Percentiles rank a stretch among this genome's conserved stretches.
These are phyloP conservation scores for Termitomyces sp. DNA, from an alignment of 768 basidiomycete species.

Conservation along the genomic window DNA sequence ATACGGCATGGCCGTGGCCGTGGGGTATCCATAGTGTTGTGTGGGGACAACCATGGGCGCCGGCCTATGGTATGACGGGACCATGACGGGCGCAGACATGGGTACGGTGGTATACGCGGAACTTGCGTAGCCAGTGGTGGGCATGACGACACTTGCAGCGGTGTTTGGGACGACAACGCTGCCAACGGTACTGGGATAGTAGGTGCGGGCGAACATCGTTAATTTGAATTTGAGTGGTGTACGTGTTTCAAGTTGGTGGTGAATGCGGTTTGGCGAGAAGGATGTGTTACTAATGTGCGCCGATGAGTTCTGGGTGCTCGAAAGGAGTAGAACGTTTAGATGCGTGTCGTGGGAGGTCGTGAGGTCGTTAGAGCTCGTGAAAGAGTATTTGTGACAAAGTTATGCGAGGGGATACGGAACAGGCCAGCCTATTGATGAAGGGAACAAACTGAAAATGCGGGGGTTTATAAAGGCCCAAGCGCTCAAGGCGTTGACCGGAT, in stretches of 20 bases:
- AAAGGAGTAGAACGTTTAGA: background rate
- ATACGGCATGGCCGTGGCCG: slow-evolving; percentile 9
- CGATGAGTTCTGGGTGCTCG: background rate
- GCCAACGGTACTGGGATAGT: slow-evolving; percentile 16
- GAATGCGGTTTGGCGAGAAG: background rate
- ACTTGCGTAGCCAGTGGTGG: background rate
- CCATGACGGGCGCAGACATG: slow-evolving; percentile 11
- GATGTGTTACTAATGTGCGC: background rate
- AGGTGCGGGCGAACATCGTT: slow-evolving; percentile 15
- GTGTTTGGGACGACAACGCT: slow-evolving; percentile 16
- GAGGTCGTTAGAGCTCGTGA: slow-evolving; percentile 12
- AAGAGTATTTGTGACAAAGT: slow-evolving; percentile 10
- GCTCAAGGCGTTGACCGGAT: background rate
- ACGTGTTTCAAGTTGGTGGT: background rate
- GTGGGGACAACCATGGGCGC: slow-evolving; percentile 13
- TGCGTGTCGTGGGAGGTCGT: slow-evolving; percentile 14
- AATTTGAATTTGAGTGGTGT: background rate
- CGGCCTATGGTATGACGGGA: slow-evolving; percentile 5
- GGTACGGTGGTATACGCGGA: slow-evolving; percentile 8
- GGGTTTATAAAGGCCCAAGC: slow-evolving; percentile 3
- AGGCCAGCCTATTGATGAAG: slow-evolving; percentile 20
- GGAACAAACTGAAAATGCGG: background rate
- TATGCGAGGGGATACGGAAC: slow-evolving; percentile 8
- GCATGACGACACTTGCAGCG: slow-evolving; percentile 4
- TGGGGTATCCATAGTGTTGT: slow-evolving; percentile 5